Conservation (phyloP, 441 rosid species). For the Flueggea neowawraea region DNA sequence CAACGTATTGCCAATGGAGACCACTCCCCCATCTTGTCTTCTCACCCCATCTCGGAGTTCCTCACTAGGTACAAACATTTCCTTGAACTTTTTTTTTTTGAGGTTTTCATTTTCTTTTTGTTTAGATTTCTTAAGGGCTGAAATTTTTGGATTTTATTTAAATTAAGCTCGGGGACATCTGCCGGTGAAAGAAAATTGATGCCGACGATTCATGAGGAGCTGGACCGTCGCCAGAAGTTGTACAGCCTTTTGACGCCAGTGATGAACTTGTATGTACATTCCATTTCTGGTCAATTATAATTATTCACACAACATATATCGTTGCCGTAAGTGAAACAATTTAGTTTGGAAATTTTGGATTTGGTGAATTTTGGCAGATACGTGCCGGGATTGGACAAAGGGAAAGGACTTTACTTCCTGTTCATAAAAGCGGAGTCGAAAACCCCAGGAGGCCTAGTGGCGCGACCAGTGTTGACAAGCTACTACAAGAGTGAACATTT, state of each 20-base stretch:
- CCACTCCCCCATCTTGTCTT: conserved; percentile 71
- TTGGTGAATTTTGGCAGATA: conserved; percentile 26
- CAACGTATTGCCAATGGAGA: conserved; percentile 95
- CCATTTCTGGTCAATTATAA: neutral
- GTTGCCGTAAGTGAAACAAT: no score
- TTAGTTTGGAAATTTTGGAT: no score
- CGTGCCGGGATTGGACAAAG: conserved; percentile 83
- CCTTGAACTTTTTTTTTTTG: no score
- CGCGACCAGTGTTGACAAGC: conserved; percentile 90
- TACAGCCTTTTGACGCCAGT: conserved; percentile 98
- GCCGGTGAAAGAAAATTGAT: conserved; percentile 96
- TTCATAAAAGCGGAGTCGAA: conserved; percentile 83
- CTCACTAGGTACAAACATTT: conserved; percentile 62
- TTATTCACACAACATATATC: neutral
- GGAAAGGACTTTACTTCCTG: conserved; percentile 80
- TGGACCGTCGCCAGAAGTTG: conserved; percentile 82
- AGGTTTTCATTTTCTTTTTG: no score
- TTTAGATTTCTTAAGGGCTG: no score
- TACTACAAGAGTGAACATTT: conserved; percentile 91
- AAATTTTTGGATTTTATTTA: neutral
- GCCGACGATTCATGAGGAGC: conserved; percentile 92
- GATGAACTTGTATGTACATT: conserved; percentile 80
- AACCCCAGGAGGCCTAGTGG: conserved; percentile 84
- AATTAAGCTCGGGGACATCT: conserved; percentile 87
- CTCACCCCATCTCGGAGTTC: conserved; percentile 91